Evolutionary conservation across 169 alveolate species (phyloP), one percentile per base, ranked within the genome.

Genomic region (Plasmodium knowlesi): DNA sequence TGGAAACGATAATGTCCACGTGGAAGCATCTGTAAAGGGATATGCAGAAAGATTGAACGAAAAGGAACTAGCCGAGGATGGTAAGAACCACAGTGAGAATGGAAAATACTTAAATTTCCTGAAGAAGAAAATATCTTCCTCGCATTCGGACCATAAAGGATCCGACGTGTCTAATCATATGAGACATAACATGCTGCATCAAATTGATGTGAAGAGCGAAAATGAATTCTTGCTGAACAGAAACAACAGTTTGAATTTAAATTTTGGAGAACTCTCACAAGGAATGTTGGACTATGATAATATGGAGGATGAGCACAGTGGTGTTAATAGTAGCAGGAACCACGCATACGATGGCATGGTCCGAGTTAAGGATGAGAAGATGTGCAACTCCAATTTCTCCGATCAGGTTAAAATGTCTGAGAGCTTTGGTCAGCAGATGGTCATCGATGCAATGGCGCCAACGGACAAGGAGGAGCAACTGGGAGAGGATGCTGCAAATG

Each of bases 1-100:
- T 14, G 61, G 22, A 0, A 50, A 50, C 8, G 61, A 14, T 14
- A 9, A 73, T 25, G 37, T n/a, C 10, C 28, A 54, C 3, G 50
- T 10, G 12, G 30, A 28, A 16, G 57, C 14, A 16, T 12, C 76
- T 8, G 30, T n/a, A 19, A 70, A 81, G 10, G 74, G 22, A 12
- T 57, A 70, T 67, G 83, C 37, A 54, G 79, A 19, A 32, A 32
- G 78, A 22, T 19, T 12, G 3, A 84, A 25, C 14, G 83, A 19
- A 84, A 84, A 82, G 19, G 37, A 12, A 6, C 41, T 54, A 28
- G 2, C 16, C 16, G 39, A 0, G 4, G 19, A n/a, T n/a, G n/a
- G n/a, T n/a, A 86, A 86, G 70, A 86, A 85, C 32, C 46, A 86
- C 43, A 86, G 73, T 54, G 93, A 86, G 14, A 86, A 86, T 53